Base-by-base conservation (phyloP, 2,329 filamentous ascomycete species). In the Fusarium fracticaudum region DNA sequence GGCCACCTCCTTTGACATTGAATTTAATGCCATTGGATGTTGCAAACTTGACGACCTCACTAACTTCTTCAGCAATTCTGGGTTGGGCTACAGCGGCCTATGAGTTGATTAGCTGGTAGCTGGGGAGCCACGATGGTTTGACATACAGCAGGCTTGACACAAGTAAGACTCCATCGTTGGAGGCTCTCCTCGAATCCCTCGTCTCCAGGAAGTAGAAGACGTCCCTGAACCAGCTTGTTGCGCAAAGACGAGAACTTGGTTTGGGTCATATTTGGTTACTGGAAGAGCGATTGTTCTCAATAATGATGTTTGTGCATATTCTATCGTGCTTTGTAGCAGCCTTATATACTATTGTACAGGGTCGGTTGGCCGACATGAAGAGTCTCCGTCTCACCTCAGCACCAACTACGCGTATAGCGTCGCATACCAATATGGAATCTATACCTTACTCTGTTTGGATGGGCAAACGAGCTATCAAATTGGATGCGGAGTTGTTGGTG, bases 1-100 rank as follows among this genome's bases (percentile, higher is more conserved):
- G 89, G 1, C 88, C 88, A 24, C 89, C 89, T 20, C 89, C 86
- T 64, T 85, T 84, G 41, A 90, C 86, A 1, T 86, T 87, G 64
- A 91, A 83, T 51, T 87, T 84, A 45, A 90, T 82, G 10, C 77
- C 76, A 53, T 86, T 77, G 20, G 82, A 75, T 3, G 79, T 80
- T 31, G 86, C 85, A 71, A 86, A 88, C 33, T 83, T 80, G 51
- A 89, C 76, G 1, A 83, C 82, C 12, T 81, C 78, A 29, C 83
- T 81, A 40, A 86, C 80, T 69, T 88, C 85, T 18, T 82, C 76
- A 3, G 79, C 71, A 0, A 81, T 83, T 14, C 76, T 81, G 4
- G 86, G 86, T 45, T 83, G 78, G 13, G 87, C 79, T 43, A 87
- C 84, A 1, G 84, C 80, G 11, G 85, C 87, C 85, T 86, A 8